Percentiles rank a stretch among this genome's conserved stretches.
phyloP scores from a whole-genome alignment of 257 asterid genomes.

The Gentiana macrophylla region DNA sequence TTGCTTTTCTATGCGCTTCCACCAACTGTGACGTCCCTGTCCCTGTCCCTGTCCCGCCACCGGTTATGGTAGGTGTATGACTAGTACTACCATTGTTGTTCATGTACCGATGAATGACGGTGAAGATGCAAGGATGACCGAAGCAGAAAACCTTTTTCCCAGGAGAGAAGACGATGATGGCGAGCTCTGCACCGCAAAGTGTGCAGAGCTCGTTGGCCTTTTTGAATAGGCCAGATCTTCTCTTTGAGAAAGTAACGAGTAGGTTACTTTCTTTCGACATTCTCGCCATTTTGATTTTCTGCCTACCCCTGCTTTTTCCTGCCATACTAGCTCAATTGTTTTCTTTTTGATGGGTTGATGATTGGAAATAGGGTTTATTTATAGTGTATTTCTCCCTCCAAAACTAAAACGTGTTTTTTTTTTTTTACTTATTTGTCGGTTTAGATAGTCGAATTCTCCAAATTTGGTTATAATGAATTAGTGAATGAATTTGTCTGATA shows the following conservation, averaged over 20 bases:
- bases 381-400: no score
- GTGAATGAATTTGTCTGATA: no score
- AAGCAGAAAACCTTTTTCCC: not conserved
- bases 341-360: no score
- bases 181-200: conserved; percentile 1
- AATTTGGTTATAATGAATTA: no score
- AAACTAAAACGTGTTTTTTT: no score
- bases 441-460: no score
- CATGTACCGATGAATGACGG: not conserved
- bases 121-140: not conserved
- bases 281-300: not conserved
- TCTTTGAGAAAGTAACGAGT: not conserved
- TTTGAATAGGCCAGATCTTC: not conserved
- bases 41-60: not conserved
- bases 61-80: no score
- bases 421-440: no score
- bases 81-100: no score
- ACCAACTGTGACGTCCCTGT: conserved; percentile 11
- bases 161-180: conserved; percentile 1
- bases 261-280: not conserved
- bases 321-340: no score
- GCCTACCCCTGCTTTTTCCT: no score
- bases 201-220: conserved; percentile 3
- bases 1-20: conserved; percentile 31
- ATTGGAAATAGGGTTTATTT: no score